Percentiles rank a stretch among this genome's conserved stretches.
phyloP scores from a whole-genome alignment of 495 filamentous ascomycete species.

The Achaetomiella virescens region DNA sequence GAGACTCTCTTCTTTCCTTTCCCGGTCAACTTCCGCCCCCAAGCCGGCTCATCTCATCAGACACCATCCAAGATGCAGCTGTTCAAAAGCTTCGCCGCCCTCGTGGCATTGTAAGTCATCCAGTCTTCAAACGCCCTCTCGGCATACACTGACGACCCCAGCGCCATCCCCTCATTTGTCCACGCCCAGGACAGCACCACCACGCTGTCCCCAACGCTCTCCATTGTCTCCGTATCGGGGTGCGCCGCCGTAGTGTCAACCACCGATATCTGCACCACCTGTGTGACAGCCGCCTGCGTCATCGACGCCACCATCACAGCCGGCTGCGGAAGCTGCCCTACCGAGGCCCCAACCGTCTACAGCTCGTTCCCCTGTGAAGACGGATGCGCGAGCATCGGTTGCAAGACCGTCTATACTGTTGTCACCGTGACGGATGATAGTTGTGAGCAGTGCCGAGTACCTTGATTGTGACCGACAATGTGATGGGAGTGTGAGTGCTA shows the following conservation, averaged over 20 bases:
- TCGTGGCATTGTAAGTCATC: no score
- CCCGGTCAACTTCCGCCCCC: no score
- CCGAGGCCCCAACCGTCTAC: slow-evolving; percentile 16
- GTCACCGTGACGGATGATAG: slow-evolving; percentile 6
- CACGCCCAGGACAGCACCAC: neutral
- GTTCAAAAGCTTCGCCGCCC: no score
- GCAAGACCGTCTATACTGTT: slow-evolving; percentile 18
- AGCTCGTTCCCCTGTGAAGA: slow-evolving; percentile 15
- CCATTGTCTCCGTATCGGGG: slow-evolving; percentile 13
- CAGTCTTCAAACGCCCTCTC: no score
- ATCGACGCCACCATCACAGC: slow-evolving; percentile 17
- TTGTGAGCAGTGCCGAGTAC: neutral
- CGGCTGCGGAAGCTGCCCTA: slow-evolving; percentile 16
- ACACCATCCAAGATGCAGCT: no score
- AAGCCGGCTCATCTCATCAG: no score
- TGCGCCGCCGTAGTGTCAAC: slow-evolving; percentile 24
- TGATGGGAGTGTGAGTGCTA: no score
- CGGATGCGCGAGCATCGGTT: slow-evolving; percentile 20
- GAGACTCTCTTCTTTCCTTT: no score
- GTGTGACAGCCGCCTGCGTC: slow-evolving; percentile 22
- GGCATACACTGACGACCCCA: neutral
- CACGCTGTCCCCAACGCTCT: neutral
- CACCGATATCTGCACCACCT: slow-evolving; percentile 23
- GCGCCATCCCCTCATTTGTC: neutral
- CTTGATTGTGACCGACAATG: no score